Conservation (phyloP, 371 early-diverging fungal species). For the Synchytrium microbalum region DNA sequence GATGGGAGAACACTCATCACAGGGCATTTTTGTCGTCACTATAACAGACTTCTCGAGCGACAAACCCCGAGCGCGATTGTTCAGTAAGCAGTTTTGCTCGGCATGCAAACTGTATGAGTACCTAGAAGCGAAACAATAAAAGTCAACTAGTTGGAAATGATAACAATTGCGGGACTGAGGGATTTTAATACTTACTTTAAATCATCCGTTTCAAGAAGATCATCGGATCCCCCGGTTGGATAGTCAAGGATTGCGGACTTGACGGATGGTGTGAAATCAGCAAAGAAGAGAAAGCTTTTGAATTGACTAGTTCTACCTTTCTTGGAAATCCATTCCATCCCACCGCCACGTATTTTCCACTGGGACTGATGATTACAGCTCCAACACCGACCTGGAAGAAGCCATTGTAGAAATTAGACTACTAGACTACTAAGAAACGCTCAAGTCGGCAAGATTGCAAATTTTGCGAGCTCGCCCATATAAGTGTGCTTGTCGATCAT, state of each 20-base stretch:
- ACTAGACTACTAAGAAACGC: too few relatives aligned
- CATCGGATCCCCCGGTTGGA: constrained; percentile 34
- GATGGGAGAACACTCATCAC: constrained; percentile 35
- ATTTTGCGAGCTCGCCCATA: too few relatives aligned
- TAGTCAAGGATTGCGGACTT: too few relatives aligned
- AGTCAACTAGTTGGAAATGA: neutral
- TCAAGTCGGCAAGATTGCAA: too few relatives aligned
- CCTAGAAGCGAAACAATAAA: neutral
- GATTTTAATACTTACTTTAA: constrained; percentile 31
- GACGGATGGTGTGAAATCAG: too few relatives aligned
- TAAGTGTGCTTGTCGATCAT: too few relatives aligned
- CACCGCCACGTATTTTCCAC: constrained; percentile 20
- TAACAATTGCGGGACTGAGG: constrained; percentile 3
- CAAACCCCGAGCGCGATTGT: constrained; percentile 22
- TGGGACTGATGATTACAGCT: constrained; percentile 22
- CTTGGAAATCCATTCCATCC: constrained; percentile 38
- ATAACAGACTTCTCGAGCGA: constrained; percentile 10
- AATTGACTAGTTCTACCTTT: constrained; percentile 23
- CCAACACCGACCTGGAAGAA: constrained; percentile 35
- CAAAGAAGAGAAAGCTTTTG: too few relatives aligned
- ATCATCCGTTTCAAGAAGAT: constrained; percentile 32
- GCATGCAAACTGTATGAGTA: neutral
- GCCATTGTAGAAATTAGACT: too few relatives aligned
- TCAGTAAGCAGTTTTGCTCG: constrained; percentile 30
- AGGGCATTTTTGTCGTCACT: constrained; percentile 31